Evolutionary conservation across 305 asterid species (phyloP), one percentile per base, ranked within the genome.

Genomic region (Fraxinus nigra): DNA sequence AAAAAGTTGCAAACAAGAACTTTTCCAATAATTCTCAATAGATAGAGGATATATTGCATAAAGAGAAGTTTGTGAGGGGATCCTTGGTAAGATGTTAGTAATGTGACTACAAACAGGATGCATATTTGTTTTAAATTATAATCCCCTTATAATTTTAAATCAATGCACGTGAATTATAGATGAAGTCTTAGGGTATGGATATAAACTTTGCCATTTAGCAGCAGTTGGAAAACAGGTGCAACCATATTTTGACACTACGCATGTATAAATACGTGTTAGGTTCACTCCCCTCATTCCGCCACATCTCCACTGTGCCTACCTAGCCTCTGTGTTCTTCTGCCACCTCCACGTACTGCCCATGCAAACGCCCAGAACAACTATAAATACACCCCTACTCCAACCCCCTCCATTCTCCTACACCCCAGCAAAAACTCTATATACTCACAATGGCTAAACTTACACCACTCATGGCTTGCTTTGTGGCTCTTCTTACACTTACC

Each of bases 401-500:
- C 30, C 11, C 46, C 78, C 2, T 43, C 0, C 73, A 13, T 8
- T 46, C 81, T 0, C 78, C 20, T 4, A 14, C 61, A 13, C 4
- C 61, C 18, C 14, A 34, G 35, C 20, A 30, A 20, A 16, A 13
- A 22, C 76, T 5, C 2, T 16, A 3, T 6, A 8, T 5, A 72
- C 5, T 11, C n/a, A 20, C 22, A 4, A 85, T 87, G 91, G 87
- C 88, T 16, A 89, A 85, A 35, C 73, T 87, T 61, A 6, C 65
- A 0, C 34, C 33, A 8, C 11, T 85, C 76, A 79, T 77, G 7
- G 82, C 75, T 13, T 78, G 85, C 43, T 48, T 89, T 5, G 79
- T 80, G 11, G 87, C 87, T 30, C 80, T 85, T 8, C 11, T 87
- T 1, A 80, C 80, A 20, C 18, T 80, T 10, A 74, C 85, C 34